These are phyloP conservation scores for Suhomyces faveliae DNA, from an alignment of 805 yeast genomes.

Conservation along the genomic window DNA sequence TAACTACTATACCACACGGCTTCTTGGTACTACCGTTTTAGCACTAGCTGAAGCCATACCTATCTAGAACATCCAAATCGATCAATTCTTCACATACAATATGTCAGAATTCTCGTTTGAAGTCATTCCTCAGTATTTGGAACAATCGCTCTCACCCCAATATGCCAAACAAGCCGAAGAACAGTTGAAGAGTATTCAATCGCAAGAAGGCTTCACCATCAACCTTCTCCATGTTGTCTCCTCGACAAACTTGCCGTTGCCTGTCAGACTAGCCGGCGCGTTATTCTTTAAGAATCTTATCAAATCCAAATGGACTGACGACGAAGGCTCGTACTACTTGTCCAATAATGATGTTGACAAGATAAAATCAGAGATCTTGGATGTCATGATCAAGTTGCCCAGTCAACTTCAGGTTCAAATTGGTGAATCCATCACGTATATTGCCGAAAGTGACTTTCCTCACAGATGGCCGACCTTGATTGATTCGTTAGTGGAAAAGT, in stretches of 20 bases:
- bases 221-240: constrained; percentile 77
- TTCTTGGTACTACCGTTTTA: background rate
- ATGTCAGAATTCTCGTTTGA: constrained; percentile 43
- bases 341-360: constrained; percentile 58
- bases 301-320: constrained; percentile 85
- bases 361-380: constrained; percentile 74
- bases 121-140: constrained; percentile 52
- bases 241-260: constrained; percentile 46
- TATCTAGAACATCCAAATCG: too few species aligned
- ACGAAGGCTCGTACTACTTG: constrained; percentile 74
- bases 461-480: constrained; percentile 79
- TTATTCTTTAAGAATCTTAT: constrained; percentile 86
- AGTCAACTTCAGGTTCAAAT: constrained; percentile 82
- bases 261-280: constrained; percentile 83
- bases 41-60: too few species aligned
- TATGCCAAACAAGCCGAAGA: constrained; percentile 68
- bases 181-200: constrained; percentile 60
- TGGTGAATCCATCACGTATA: constrained; percentile 88
- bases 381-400: constrained; percentile 83
- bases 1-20: too few species aligned
- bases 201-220: constrained; percentile 70
- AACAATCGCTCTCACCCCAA: constrained; percentile 63
- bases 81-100: too few species aligned
- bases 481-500: constrained; percentile 66
- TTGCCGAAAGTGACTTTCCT: constrained; percentile 96